phyloP scores from a whole-genome alignment of 345 rosid genomes.

The Linum usitatissimum region DNA sequence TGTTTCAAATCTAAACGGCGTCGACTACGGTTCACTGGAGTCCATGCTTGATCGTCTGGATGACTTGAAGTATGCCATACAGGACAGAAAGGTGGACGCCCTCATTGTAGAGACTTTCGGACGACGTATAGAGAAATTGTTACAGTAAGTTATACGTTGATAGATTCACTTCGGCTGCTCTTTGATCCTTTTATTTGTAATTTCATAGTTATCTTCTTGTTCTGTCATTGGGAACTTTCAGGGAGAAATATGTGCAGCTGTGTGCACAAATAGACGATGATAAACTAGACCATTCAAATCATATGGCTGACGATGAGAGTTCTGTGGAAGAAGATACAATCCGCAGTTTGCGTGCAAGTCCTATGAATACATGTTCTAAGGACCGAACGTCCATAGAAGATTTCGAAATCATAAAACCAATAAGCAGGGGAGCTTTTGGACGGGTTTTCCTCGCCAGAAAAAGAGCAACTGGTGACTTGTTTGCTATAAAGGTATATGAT shows the following conservation, averaged over 20 bases:
- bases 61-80: slow-evolving; percentile 78
- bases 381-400: slow-evolving; percentile 95
- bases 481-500: slow-evolving; percentile 78
- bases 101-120: slow-evolving; percentile 96
- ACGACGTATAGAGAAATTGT: slow-evolving; percentile 82
- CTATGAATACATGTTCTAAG: slow-evolving; percentile 63
- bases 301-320: slow-evolving; percentile 68
- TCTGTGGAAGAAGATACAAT: slow-evolving; percentile 65
- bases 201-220: neutral
- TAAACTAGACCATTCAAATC: slow-evolving; percentile 48
- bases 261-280: slow-evolving; percentile 81
- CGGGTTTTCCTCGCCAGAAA: slow-evolving; percentile 85
- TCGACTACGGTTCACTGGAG: slow-evolving; percentile 58
- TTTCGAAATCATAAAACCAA: slow-evolving; percentile 95
- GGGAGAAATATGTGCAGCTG: slow-evolving; percentile 81
- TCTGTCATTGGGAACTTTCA: slow-evolving; percentile 18
- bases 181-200: slow-evolving; percentile 3
- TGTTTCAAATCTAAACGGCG: slow-evolving; percentile 56
- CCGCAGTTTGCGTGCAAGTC: slow-evolving; percentile 78
- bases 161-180: no score
- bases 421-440: slow-evolving; percentile 95
- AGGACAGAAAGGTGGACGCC: slow-evolving; percentile 92
- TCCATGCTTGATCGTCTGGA: slow-evolving; percentile 67
- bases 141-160: slow-evolving; percentile 44
- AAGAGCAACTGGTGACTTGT: slow-evolving; percentile 86